Evolutionary conservation across 345 rosid species (phyloP).

Genomic region (Murraya paniculata): DNA sequence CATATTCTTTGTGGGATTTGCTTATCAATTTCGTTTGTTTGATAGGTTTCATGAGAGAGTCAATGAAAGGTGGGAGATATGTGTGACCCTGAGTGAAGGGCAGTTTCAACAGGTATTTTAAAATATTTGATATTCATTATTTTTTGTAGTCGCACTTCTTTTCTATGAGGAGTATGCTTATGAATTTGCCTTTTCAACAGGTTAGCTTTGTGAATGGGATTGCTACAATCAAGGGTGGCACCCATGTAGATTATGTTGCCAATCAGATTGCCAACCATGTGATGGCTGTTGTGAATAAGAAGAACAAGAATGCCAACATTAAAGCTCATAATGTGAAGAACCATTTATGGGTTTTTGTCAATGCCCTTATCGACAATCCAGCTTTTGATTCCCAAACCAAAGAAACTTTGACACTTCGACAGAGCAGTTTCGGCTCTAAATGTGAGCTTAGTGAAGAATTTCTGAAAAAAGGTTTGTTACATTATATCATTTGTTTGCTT

Average conservation of each 20-base stretch:
- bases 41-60: conserved; percentile 65
- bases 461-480: conserved; percentile 72
- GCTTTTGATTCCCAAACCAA: conserved; percentile 99
- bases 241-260: conserved; percentile 92
- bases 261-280: conserved; percentile 84
- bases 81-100: conserved; percentile 81
- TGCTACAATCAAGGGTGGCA: conserved; percentile 95
- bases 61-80: conserved; percentile 88
- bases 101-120: conserved; percentile 88
- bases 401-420: conserved; percentile 94
- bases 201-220: conserved; percentile 92
- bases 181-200: conserved; percentile 32
- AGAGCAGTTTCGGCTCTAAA: conserved; percentile 91
- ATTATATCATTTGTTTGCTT: conserved; percentile 6
- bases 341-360: conserved; percentile 96
- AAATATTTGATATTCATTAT: neutral
- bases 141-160: neutral
- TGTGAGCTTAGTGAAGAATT: conserved; percentile 83
- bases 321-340: conserved; percentile 84
- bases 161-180: neutral
- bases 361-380: conserved; percentile 92
- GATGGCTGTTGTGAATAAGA: conserved; percentile 72
- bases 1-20: neutral
- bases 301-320: conserved; percentile 73
- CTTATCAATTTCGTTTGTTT: conserved; percentile 14